These are phyloP conservation scores for Cladosporium colombiae DNA, from an alignment of 2,329 filamentous ascomycete species.

Conservation along the genomic window DNA sequence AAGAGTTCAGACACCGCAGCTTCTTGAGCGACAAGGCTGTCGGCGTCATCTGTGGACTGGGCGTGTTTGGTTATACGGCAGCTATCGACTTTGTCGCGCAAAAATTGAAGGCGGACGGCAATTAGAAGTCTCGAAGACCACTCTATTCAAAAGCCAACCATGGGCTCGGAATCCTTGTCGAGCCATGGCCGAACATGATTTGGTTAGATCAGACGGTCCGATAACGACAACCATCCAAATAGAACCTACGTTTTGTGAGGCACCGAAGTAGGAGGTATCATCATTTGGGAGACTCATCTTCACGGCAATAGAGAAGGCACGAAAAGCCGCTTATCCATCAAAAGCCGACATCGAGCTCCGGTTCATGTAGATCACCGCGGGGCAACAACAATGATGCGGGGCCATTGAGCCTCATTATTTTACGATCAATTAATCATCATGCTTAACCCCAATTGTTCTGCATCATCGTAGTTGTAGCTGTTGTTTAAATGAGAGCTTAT, in stretches of 20 bases:
- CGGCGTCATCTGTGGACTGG: constrained; percentile 70
- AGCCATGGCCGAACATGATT: background rate
- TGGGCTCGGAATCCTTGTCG: background rate
- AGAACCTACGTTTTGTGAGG: background rate
- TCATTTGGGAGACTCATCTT: background rate
- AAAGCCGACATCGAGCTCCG: constrained; percentile 12
- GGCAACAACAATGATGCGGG: constrained; percentile 14
- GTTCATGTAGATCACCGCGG: constrained; percentile 3
- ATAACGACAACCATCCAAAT: background rate
- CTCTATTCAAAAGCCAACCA: background rate
- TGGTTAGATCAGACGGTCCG: background rate
- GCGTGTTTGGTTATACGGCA: constrained; percentile 49
- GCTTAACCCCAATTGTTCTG: background rate
- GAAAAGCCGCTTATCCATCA: constrained; percentile 12
- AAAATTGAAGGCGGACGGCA: constrained; percentile 24
- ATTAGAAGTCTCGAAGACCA: background rate
- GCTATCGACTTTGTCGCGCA: constrained; percentile 46
- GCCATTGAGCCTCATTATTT: background rate
- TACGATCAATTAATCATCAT: background rate
- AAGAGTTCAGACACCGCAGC: constrained; percentile 68
- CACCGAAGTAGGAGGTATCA: background rate
- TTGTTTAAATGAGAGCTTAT: background rate
- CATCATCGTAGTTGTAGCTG: background rate
- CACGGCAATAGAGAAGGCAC: constrained; percentile 4
- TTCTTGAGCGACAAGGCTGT: constrained; percentile 75